These are phyloP conservation scores for Arabidopsis suecica DNA, from an alignment of 345 rosid genomes.

Conservation along the genomic window DNA sequence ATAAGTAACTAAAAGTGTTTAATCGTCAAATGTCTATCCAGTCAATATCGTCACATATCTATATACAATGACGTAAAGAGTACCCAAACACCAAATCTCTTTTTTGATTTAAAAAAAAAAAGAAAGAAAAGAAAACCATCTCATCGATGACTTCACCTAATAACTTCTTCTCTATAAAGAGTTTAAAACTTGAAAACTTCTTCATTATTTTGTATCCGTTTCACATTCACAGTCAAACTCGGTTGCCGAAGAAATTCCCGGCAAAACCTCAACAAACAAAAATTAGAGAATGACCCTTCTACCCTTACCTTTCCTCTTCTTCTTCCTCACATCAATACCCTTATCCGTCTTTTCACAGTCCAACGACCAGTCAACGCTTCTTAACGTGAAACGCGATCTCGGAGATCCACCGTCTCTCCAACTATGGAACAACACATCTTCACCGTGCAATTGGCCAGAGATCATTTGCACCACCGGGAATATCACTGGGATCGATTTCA, in stretches of 20 bases:
- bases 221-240: conserved; percentile 12
- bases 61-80: no score
- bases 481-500: conserved; percentile 54
- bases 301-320: conserved; percentile 12
- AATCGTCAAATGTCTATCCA: no score
- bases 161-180: no score
- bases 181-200: neutral
- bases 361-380: conserved; percentile 57
- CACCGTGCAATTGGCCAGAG: conserved; percentile 72
- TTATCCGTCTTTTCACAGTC: conserved; percentile 55
- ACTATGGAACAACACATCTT: conserved; percentile 64
- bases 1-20: no score
- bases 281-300: conserved; percentile 45
- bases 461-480: conserved; percentile 53
- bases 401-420: conserved; percentile 63
- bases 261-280: conserved; percentile 31
- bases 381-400: conserved; percentile 57
- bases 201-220: neutral
- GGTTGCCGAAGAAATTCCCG: conserved; percentile 30
- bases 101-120: no score
- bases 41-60: no score
- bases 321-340: conserved; percentile 50
- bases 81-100: no score
- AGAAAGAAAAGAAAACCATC: no score
- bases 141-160: no score